Evolutionary conservation across 1,284 basidiomycete species (phyloP).

Genomic region (Tilletia setariae): DNA sequence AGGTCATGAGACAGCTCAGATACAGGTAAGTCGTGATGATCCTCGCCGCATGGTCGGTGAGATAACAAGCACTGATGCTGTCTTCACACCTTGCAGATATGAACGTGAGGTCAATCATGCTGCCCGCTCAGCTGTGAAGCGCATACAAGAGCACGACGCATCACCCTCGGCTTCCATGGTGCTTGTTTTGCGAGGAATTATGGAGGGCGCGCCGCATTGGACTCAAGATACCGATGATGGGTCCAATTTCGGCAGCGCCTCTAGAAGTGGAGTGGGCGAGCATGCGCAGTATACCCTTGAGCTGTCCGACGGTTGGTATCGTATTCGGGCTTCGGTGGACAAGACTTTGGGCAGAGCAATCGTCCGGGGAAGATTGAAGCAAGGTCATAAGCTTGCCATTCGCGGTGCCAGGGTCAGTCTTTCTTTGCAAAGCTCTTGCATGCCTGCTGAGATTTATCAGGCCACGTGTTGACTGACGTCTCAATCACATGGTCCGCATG

Average conservation of each 20-base stretch:
- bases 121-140: constrained; percentile 73
- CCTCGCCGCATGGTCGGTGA: background rate
- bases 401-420: constrained; percentile 71
- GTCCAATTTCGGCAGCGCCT: constrained; percentile 10
- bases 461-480: background rate
- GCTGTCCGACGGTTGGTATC: constrained; percentile 95
- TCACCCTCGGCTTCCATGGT: constrained; percentile 73
- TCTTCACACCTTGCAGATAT: constrained; percentile 63
- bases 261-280: background rate
- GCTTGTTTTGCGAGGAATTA: constrained; percentile 73
- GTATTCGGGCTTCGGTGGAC: constrained; percentile 73
- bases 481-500: background rate
- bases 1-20: constrained; percentile 72
- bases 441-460: background rate
- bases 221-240: constrained; percentile 7
- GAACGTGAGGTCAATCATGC: constrained; percentile 80
- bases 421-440: background rate
- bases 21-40: constrained; percentile 66
- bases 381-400: constrained; percentile 79
- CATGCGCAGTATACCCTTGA: constrained; percentile 61
- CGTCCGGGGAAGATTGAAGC: constrained; percentile 64
- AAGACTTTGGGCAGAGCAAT: constrained; percentile 70
- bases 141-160: constrained; percentile 73
- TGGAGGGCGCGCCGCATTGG: constrained; percentile 29
- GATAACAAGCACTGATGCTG: background rate